phyloP scores from a whole-genome alignment of 2,329 filamentous ascomycete genomes.

The Coleophoma cylindrospora region DNA sequence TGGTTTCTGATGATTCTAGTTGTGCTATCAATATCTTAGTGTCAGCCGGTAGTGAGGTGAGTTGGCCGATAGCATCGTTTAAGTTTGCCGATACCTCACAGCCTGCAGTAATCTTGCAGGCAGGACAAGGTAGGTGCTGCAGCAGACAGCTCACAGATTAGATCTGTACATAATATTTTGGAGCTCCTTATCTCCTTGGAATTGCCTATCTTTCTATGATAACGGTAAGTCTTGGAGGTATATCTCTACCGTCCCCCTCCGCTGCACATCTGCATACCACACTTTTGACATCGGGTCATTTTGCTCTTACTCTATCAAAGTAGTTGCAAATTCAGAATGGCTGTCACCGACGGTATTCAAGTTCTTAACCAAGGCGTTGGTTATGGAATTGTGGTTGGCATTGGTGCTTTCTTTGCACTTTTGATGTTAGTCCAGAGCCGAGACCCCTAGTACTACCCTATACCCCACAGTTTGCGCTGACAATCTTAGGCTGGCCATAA shows the following conservation, averaged over 20 bases:
- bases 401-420: slow-evolving; percentile 36
- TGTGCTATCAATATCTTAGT: no score
- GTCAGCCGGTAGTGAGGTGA: no score
- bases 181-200: neutral
- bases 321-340: neutral
- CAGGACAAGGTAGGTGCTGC: no score
- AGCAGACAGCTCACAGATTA: no score
- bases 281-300: neutral
- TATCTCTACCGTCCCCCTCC: neutral
- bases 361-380: slow-evolving; percentile 32
- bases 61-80: no score
- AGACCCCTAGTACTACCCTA: neutral
- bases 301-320: neutral
- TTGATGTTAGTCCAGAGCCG: slow-evolving; percentile 27
- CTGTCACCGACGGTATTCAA: slow-evolving; percentile 10
- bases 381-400: slow-evolving; percentile 43
- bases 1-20: no score
- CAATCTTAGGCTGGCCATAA: slow-evolving; percentile 25
- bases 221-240: neutral
- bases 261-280: neutral
- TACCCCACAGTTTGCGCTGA: neutral
- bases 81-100: no score
- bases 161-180: neutral
- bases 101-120: no score
- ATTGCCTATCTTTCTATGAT: neutral